Conservation (phyloP, 495 filamentous ascomycete species). For the Elasticomyces elasticus region DNA sequence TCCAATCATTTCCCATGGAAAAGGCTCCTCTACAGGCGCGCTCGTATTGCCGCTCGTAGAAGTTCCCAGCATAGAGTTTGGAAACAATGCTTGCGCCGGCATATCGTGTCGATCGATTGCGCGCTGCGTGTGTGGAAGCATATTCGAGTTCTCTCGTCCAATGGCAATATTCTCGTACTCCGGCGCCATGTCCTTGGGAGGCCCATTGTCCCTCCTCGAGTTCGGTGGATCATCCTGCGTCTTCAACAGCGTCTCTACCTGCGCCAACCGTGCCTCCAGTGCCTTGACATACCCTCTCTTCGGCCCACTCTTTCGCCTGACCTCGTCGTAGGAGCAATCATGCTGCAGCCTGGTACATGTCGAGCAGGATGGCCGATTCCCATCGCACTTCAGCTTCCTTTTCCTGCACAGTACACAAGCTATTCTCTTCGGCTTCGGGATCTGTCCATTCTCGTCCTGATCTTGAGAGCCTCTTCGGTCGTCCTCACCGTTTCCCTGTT, state of each 20-base stretch:
- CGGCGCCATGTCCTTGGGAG: neutral
- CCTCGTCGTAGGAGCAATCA: slow-evolving; percentile 90
- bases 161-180: slow-evolving; percentile 2
- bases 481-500: slow-evolving; percentile 31
- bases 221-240: slow-evolving; percentile 44
- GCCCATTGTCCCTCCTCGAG: slow-evolving; percentile 1
- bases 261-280: slow-evolving; percentile 76
- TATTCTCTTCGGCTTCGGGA: slow-evolving; percentile 82
- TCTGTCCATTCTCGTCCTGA: slow-evolving; percentile 46
- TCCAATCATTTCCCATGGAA: slow-evolving; percentile 82
- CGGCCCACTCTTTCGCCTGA: slow-evolving; percentile 92
- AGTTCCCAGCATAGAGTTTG: neutral
- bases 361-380: slow-evolving; percentile 73
- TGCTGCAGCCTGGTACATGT: slow-evolving; percentile 86
- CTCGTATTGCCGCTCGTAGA: neutral
- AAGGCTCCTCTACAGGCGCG: slow-evolving; percentile 25
- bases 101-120: neutral
- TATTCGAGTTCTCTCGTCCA: neutral
- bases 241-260: slow-evolving; percentile 88
- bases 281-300: slow-evolving; percentile 98
- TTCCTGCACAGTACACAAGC: slow-evolving; percentile 95
- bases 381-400: slow-evolving; percentile 78
- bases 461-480: slow-evolving; percentile 33
- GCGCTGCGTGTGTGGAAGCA: slow-evolving; percentile 7
- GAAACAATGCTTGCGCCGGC: neutral